Percentiles rank a stretch among this genome's conserved stretches.
Evolutionary conservation across 257 asterid species (phyloP).

Genomic region (Rubia yunnanensis): DNA sequence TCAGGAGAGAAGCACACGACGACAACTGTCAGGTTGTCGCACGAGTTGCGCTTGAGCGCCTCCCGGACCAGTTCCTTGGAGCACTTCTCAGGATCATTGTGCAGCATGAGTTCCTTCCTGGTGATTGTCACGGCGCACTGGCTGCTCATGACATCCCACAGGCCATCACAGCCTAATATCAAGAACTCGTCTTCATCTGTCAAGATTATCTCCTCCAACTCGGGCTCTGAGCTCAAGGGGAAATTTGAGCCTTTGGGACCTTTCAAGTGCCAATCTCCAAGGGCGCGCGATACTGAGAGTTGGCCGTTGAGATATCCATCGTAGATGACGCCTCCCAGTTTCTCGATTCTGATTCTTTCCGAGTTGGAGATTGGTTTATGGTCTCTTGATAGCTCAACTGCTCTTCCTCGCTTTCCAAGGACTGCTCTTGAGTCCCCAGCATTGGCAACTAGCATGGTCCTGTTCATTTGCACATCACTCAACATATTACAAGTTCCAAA

Average conservation of each 20-base stretch:
- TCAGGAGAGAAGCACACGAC: constrained; percentile 36
- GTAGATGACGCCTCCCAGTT: constrained; percentile 63
- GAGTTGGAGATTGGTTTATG: constrained; percentile 77
- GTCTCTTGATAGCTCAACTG: constrained; percentile 67
- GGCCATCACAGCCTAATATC: constrained; percentile 79
- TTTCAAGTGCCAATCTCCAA: constrained; percentile 92
- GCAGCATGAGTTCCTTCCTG: constrained; percentile 72
- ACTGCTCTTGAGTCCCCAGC: constrained; percentile 92
- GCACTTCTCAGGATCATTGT: constrained; percentile 69
- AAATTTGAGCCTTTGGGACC: constrained; percentile 59
- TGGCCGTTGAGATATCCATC: constrained; percentile 92
- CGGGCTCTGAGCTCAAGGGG: constrained; percentile 74
- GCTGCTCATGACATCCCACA: constrained; percentile 95
- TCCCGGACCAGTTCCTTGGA: constrained; percentile 49
- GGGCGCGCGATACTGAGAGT: constrained; percentile 78
- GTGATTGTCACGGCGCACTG: constrained; percentile 76
- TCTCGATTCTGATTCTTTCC: constrained; percentile 61
- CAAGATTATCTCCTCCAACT: constrained; percentile 52
- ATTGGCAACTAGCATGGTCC: constrained; percentile 68
- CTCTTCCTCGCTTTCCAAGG: constrained; percentile 76
- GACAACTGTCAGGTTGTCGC: constrained; percentile 34
- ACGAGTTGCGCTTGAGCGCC: constrained; percentile 36
- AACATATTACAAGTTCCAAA: neutral
- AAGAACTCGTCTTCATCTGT: constrained; percentile 79
- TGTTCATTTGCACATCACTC: constrained; percentile 15